These are phyloP conservation scores for Rhynchosporium graminicola DNA, from an alignment of 2,329 filamentous ascomycete species.

Conservation along the genomic window DNA sequence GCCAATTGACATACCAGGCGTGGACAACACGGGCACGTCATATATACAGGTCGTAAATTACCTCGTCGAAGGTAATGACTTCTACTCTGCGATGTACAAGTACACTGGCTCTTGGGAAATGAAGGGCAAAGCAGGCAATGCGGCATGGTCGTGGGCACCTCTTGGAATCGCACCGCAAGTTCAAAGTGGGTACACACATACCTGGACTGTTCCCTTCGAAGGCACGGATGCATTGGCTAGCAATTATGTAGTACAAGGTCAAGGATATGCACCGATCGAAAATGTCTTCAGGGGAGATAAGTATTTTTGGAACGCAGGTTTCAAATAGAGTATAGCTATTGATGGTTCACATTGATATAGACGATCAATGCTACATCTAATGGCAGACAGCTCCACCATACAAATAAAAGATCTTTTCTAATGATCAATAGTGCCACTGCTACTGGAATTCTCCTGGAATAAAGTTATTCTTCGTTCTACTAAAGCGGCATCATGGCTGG, in stretches of 20 bases:
- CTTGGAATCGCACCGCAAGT: background rate
- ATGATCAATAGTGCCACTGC: too few species aligned
- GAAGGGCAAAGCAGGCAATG: background rate
- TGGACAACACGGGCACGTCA: background rate
- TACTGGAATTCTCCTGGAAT: too few species aligned
- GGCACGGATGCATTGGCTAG: background rate
- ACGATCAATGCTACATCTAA: too few species aligned
- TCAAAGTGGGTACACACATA: background rate
- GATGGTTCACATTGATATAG: too few species aligned
- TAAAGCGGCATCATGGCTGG: too few species aligned
- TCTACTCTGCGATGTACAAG: background rate
- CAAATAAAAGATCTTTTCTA: too few species aligned
- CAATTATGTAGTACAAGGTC: background rate
- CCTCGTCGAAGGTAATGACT: background rate
- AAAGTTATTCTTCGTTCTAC: too few species aligned
- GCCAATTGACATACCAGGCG: background rate
- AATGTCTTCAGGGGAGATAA: background rate
- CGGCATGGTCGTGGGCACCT: background rate
- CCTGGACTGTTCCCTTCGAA: background rate
- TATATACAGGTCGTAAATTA: background rate
- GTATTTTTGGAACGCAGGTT: too few species aligned
- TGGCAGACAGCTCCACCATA: too few species aligned
- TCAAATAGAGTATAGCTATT: too few species aligned
- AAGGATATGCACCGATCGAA: background rate
- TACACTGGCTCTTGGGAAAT: background rate